Evolutionary conservation across 495 filamentous ascomycete species (phyloP).

Genomic region (Neurospora tetrasperma): DNA sequence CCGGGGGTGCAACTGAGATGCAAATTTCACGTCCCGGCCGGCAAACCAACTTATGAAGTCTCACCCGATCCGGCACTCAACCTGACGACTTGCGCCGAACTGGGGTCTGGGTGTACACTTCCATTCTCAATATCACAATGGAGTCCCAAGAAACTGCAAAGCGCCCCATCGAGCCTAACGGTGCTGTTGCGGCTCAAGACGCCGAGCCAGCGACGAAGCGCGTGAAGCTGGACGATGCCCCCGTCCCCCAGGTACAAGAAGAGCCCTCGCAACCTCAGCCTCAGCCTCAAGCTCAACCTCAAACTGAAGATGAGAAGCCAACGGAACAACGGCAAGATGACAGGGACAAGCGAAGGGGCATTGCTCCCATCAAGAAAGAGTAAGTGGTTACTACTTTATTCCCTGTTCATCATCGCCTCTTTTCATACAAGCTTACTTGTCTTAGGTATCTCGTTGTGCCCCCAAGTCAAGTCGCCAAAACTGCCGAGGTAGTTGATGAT

Average conservation of each 20-base stretch:
- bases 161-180: slow-evolving; percentile 10
- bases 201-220: slow-evolving; percentile 48
- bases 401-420: background rate
- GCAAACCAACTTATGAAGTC: background rate
- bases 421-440: slow-evolving; percentile 10
- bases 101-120: background rate
- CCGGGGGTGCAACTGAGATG: background rate
- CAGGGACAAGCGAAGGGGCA: slow-evolving; percentile 44
- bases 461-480: slow-evolving; percentile 13
- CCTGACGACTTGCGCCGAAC: background rate
- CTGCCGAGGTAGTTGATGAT: slow-evolving; percentile 40
- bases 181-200: background rate
- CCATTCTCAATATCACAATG: slow-evolving; percentile 6
- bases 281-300: background rate
- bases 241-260: background rate
- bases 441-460: slow-evolving; percentile 48
- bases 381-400: slow-evolving; percentile 30
- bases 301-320: background rate
- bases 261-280: background rate
- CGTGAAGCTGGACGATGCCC: slow-evolving; percentile 40
- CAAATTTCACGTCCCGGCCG: background rate
- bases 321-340: slow-evolving; percentile 14
- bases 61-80: background rate
- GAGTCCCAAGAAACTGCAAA: slow-evolving; percentile 12
- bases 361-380: slow-evolving; percentile 80